A percentile compares a stretch with the other conserved stretches of the same genome.
These are phyloP conservation scores for Ambrosia trifida DNA, from an alignment of 129 eudicot species.

Conservation along the genomic window DNA sequence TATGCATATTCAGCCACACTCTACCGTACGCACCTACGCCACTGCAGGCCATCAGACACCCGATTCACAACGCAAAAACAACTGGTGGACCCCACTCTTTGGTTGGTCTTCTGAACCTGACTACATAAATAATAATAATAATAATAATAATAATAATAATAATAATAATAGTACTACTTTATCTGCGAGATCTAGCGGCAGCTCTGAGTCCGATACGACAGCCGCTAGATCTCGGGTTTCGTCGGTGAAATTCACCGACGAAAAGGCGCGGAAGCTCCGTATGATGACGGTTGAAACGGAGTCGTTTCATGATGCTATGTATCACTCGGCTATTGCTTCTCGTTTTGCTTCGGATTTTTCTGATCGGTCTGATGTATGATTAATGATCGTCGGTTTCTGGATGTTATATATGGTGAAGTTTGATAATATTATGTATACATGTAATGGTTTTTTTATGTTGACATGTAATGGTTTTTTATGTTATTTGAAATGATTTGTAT, in stretches of 20 bases:
- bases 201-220: constrained; percentile 27
- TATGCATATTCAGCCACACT: constrained; percentile 39
- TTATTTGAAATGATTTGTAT: not conserved
- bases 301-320: constrained; percentile 77
- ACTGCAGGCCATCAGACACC: constrained; percentile 34
- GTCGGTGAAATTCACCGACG: constrained; percentile 59
- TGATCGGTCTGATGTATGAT: constrained; percentile 29
- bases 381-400: constrained; percentile 5
- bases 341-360: constrained; percentile 77
- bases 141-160: not conserved
- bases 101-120: constrained; percentile 67
- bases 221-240: constrained; percentile 32
- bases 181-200: not conserved
- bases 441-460: constrained; percentile 6
- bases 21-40: constrained; percentile 30
- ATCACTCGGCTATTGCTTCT: constrained; percentile 89
- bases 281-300: constrained; percentile 52
- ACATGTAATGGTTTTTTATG: not conserved
- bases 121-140: constrained; percentile 27
- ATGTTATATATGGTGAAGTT: not conserved
- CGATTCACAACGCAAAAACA: constrained; percentile 19
- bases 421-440: constrained; percentile 6
- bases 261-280: constrained; percentile 72
- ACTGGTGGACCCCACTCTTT: constrained; percentile 83
- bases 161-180: constrained; percentile 1